phyloP scores from a whole-genome alignment of 768 basidiomycete species.

The Auricularia heimuer region DNA sequence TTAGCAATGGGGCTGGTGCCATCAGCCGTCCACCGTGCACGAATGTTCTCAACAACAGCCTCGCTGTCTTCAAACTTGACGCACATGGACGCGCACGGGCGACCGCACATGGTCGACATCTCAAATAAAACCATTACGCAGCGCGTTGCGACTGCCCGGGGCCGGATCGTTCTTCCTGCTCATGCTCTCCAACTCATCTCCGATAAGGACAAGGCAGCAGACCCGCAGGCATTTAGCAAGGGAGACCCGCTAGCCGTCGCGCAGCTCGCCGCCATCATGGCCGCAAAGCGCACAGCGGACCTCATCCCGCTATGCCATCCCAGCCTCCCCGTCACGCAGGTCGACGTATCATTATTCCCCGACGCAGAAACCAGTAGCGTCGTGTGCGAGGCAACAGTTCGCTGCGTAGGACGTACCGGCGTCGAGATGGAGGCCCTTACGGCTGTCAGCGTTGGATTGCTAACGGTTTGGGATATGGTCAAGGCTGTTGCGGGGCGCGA shows the following conservation, averaged over 20 bases:
- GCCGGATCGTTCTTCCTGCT: slow-evolving; percentile 57
- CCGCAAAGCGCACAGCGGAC: slow-evolving; percentile 69
- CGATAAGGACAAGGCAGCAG: neutral
- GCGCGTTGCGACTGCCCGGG: slow-evolving; percentile 66
- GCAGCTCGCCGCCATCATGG: slow-evolving; percentile 83
- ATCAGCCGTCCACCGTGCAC: neutral
- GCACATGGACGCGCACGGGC: slow-evolving; percentile 63
- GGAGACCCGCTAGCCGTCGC: slow-evolving; percentile 67
- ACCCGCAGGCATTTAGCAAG: slow-evolving; percentile 28
- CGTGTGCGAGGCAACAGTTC: slow-evolving; percentile 55
- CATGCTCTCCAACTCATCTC: slow-evolving; percentile 58
- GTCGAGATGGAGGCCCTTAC: slow-evolving; percentile 92
- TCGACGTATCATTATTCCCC: slow-evolving; percentile 53
- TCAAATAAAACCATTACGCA: slow-evolving; percentile 48
- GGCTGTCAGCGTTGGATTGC: slow-evolving; percentile 64
- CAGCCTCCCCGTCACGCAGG: slow-evolving; percentile 50
- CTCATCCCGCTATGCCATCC: slow-evolving; percentile 87
- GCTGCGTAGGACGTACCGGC: slow-evolving; percentile 72
- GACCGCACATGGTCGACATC: slow-evolving; percentile 79
- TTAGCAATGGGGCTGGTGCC: no score
- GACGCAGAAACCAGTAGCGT: slow-evolving; percentile 34
- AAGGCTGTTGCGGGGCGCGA: slow-evolving; percentile 84
- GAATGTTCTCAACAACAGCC: neutral
- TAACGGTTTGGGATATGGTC: slow-evolving; percentile 91
- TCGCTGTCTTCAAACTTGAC: slow-evolving; percentile 15